These are phyloP conservation scores for barrel medic (Medicago truncatula) DNA, from an alignment of 306 rosid species.

Conservation along the genomic window DNA sequence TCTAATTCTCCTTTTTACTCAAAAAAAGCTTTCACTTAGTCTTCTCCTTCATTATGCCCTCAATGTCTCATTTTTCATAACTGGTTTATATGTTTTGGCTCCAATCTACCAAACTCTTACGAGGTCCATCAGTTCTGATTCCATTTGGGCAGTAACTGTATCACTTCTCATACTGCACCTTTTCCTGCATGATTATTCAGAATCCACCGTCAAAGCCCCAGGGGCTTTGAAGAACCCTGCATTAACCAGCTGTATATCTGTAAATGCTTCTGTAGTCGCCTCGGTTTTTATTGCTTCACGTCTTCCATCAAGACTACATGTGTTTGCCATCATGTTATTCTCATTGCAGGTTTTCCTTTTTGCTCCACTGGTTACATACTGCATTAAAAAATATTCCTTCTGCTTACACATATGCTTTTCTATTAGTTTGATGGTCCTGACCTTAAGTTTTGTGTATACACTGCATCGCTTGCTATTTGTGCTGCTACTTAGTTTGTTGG, in stretches of 20 bases:
- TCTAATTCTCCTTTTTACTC: slow-evolving; percentile 71
- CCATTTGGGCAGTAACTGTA: slow-evolving; percentile 78
- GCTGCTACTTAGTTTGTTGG: slow-evolving; percentile 69
- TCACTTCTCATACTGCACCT: slow-evolving; percentile 79
- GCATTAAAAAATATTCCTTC: slow-evolving; percentile 63
- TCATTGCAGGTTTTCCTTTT: slow-evolving; percentile 40
- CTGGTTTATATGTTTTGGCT: slow-evolving; percentile 79
- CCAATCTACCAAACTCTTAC: slow-evolving; percentile 94
- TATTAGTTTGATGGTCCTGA: slow-evolving; percentile 12
- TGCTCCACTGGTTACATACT: slow-evolving; percentile 82
- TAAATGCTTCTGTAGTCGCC: slow-evolving; percentile 87
- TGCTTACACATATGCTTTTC: slow-evolving; percentile 62
- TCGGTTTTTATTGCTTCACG: slow-evolving; percentile 87
- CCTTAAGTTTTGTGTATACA: slow-evolving; percentile 63
- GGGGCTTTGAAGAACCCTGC: slow-evolving; percentile 71
- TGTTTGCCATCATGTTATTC: slow-evolving; percentile 50
- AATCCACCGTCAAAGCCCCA: slow-evolving; percentile 72
- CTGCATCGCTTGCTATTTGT: slow-evolving; percentile 64
- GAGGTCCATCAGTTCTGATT: slow-evolving; percentile 88
- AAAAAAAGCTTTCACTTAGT: slow-evolving; percentile 66
- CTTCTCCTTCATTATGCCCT: slow-evolving; percentile 74
- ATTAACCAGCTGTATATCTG: slow-evolving; percentile 78
- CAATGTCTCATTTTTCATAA: slow-evolving; percentile 74
- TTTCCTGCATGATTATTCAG: slow-evolving; percentile 87
- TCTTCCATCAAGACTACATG: slow-evolving; percentile 83